phyloP scores from a whole-genome alignment of 768 basidiomycete species.

The Rhodosporidiobolus sp. region DNA sequence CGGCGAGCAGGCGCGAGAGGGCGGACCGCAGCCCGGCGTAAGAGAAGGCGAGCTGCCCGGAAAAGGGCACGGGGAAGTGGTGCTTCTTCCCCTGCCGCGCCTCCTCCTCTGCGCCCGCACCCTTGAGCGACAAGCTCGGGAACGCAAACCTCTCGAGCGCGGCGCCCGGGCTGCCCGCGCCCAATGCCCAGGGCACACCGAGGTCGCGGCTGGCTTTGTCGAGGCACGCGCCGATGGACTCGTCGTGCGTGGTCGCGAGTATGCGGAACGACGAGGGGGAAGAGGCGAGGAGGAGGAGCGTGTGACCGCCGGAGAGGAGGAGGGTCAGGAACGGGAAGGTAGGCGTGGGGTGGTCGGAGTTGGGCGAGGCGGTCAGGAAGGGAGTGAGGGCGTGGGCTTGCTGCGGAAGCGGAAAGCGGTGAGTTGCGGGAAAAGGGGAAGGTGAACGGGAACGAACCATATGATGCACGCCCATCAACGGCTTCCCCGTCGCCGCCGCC shows the following conservation, averaged over 20 bases:
- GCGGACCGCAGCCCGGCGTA: constrained; percentile 73
- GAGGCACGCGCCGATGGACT: constrained; percentile 39
- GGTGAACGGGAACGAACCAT: constrained; percentile 64
- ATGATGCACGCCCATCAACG: constrained; percentile 81
- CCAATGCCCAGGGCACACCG: constrained; percentile 59
- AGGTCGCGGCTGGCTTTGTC: constrained; percentile 59
- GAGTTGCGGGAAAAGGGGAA: not conserved
- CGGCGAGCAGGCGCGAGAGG: constrained; percentile 58
- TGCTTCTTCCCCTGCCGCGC: constrained; percentile 27
- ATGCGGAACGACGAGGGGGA: constrained; percentile 30
- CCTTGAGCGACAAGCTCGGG: not conserved
- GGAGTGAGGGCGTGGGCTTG: constrained; percentile 90
- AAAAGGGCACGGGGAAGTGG: constrained; percentile 53
- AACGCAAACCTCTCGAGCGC: constrained; percentile 67
- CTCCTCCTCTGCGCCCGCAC: constrained; percentile 1
- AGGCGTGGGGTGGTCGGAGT: constrained; percentile 64
- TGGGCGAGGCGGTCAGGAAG: constrained; percentile 67
- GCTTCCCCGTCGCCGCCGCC: constrained; percentile 71
- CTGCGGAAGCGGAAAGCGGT: constrained; percentile 49
- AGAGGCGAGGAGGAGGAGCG: constrained; percentile 72
- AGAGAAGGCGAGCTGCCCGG: constrained; percentile 65
- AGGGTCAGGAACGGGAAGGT: constrained; percentile 82
- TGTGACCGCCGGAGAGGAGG: constrained; percentile 91
- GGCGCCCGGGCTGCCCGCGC: constrained; percentile 59
- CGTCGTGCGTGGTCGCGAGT: constrained; percentile 41